Percentiles rank a stretch among this genome's conserved stretches.
These are phyloP conservation scores for Malassezia obtusa DNA, from an alignment of 1,284 basidiomycete genomes.

Conservation along the genomic window DNA sequence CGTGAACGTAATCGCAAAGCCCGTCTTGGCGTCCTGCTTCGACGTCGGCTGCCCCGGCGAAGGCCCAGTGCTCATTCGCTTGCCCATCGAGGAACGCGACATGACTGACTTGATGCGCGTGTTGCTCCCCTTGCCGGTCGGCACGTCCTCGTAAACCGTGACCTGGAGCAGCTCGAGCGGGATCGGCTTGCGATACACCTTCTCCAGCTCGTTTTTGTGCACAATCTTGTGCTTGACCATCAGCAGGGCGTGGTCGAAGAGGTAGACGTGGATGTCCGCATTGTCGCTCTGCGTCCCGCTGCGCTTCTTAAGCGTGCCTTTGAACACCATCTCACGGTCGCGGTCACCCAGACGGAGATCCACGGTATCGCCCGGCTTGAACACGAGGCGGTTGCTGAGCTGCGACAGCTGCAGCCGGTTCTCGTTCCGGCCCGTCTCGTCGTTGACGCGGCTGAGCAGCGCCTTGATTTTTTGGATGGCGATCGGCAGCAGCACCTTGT, in stretches of 20 bases:
- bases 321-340: conserved; percentile 81
- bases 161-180: conserved; percentile 86
- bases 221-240: conserved; percentile 82
- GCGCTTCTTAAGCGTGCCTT: conserved; percentile 82
- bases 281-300: conserved; percentile 62
- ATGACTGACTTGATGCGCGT: conserved; percentile 52
- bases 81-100: conserved; percentile 50
- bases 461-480: conserved; percentile 70
- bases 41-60: conserved; percentile 27
- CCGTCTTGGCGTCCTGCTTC: conserved; percentile 68
- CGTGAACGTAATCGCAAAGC: conserved; percentile 82
- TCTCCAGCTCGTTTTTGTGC: conserved; percentile 81
- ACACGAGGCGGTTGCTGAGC: conserved; percentile 75
- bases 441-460: conserved; percentile 78
- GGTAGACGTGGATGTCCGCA: conserved; percentile 81
- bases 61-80: conserved; percentile 46
- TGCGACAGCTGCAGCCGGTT: conserved; percentile 86
- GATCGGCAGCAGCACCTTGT: conserved; percentile 69
- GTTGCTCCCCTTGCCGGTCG: conserved; percentile 32
- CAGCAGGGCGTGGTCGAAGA: conserved; percentile 92
- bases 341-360: conserved; percentile 78
- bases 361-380: conserved; percentile 72
- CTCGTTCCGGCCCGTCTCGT: conserved; percentile 81
- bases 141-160: conserved; percentile 64
- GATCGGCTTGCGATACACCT: conserved; percentile 92